phyloP scores from a whole-genome alignment of 2,329 filamentous ascomycete genomes.

The Aureobasidium melanogenum region DNA sequence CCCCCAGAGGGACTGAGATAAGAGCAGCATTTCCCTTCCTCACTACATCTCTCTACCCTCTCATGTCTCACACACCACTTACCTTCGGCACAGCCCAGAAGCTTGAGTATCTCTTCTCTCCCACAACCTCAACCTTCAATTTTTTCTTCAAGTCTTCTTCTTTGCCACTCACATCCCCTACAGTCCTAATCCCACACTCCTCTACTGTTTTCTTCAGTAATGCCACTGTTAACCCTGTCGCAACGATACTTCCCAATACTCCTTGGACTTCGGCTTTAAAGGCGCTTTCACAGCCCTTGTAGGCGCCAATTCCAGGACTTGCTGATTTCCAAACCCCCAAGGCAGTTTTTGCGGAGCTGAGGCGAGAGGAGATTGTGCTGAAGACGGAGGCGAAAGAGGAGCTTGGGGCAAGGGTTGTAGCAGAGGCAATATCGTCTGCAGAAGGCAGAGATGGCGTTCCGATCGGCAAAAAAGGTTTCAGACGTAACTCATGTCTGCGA shows the following conservation, averaged over 20 bases:
- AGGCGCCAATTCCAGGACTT: slow-evolving; percentile 25
- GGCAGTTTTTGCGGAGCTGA: slow-evolving; percentile 28
- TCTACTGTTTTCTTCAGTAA: slow-evolving; percentile 18
- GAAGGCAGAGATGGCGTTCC: slow-evolving; percentile 58
- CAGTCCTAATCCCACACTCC: slow-evolving; percentile 12
- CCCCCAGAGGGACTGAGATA: not conserved
- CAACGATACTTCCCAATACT: slow-evolving; percentile 24
- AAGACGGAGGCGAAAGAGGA: slow-evolving; percentile 11
- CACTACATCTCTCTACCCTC: not conserved
- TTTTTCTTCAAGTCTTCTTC: slow-evolving; percentile 17
- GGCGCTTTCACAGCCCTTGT: slow-evolving; percentile 27
- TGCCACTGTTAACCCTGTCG: slow-evolving; percentile 20
- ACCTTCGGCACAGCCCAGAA: slow-evolving; percentile 41
- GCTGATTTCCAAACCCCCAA: slow-evolving; percentile 30
- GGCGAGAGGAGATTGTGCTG: slow-evolving; percentile 18
- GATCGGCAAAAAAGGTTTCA: slow-evolving; percentile 71
- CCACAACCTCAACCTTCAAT: slow-evolving; percentile 28
- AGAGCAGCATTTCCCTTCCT: not conserved
- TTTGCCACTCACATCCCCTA: slow-evolving; percentile 13
- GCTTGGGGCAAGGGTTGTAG: slow-evolving; percentile 11
- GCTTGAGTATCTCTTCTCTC: slow-evolving; percentile 33
- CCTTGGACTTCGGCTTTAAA: slow-evolving; percentile 29
- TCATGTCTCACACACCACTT: not conserved
- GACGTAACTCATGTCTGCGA: slow-evolving; percentile 71
- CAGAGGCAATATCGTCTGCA: slow-evolving; percentile 50